Base-by-base conservation (phyloP, 2,329 filamentous ascomycete genomes). In the Cytospora mali region DNA sequence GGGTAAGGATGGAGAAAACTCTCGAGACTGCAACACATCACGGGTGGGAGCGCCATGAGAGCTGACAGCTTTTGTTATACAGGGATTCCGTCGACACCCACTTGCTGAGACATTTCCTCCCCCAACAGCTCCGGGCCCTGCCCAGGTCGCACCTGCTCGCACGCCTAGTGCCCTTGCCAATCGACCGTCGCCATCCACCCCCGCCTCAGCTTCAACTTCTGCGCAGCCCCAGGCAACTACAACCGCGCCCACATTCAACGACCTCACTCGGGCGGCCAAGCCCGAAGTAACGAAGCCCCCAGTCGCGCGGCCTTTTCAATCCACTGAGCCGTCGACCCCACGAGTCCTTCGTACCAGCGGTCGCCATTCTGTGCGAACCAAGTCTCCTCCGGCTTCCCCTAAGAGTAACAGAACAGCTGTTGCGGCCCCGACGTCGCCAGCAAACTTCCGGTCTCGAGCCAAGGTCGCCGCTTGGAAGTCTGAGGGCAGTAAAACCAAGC, bases 341-440 rank as follows among this genome's bases (percentile, higher is more conserved):
- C 55, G n/a, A 23, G 42, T 46, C 42, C 42, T 46, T 11, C 42
- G n/a, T 46, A 46, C 42, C 11, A 21, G 7, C n/a, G 42, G 10
- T 23, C 9, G n/a, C 42, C n/a, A 3, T 46, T 13, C 42, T n/a
- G 42, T n/a, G 21, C n/a, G n/a, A 23, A 9, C 31, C 61, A 39
- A 25, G 16, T 60, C 61, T 42, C 50, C 61, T 25, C 51, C 56
- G 13, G 73, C 28, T 69, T 78, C 16, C 66, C 69, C 58, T 57
- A 59, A 14, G 69, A 68, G 0, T 58, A 76, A 16, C 33, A 64
- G 2, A 31, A 64, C n/a, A n/a, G 42, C 55, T 6, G 51, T 35
- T 28, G 50, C 23, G 7, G 51, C 39, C 16, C 39, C 58, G 6
- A 66, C 64, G 14, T 62, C 64, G 13, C 64, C 64, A 23, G 55